Percentiles rank a stretch among this genome's conserved stretches.
Conservation (phyloP, 1,139 yeast species). For the Kodamaea anthophila region DNA sequence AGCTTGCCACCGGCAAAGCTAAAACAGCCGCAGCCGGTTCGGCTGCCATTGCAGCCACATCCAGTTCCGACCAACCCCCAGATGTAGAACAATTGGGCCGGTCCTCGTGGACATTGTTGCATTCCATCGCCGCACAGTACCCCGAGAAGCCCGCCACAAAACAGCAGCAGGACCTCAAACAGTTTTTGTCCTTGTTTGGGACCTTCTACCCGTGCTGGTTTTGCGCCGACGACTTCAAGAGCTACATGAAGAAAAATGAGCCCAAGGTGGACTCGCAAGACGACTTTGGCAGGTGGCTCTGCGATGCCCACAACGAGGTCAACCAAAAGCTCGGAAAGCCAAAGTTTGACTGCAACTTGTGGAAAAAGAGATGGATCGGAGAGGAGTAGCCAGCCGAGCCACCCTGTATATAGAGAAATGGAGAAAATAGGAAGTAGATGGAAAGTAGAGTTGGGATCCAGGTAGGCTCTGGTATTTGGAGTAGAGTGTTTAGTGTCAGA, state of each 20-base stretch:
- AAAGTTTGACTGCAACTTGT: slow-evolving; percentile 74
- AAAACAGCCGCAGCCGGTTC: slow-evolving; percentile 12
- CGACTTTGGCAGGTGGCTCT: slow-evolving; percentile 83
- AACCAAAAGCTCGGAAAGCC: slow-evolving; percentile 82
- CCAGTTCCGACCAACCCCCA: slow-evolving; percentile 47
- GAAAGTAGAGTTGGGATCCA: no score
- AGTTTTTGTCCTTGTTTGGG: slow-evolving; percentile 66
- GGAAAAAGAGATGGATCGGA: slow-evolving; percentile 83
- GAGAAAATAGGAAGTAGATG: no score
- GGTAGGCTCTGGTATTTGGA: no score
- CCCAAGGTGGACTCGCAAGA: slow-evolving; percentile 71
- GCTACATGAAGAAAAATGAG: slow-evolving; percentile 52
- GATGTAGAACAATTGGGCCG: slow-evolving; percentile 79
- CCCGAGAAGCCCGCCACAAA: slow-evolving; percentile 60
- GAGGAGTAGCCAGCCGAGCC: not conserved
- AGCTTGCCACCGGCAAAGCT: slow-evolving; percentile 42
- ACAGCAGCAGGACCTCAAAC: slow-evolving; percentile 66
- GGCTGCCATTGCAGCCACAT: slow-evolving; percentile 4
- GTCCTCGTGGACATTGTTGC: slow-evolving; percentile 90
- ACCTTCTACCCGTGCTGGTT: slow-evolving; percentile 90
- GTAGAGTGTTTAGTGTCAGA: no score
- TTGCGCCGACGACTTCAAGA: slow-evolving; percentile 82
- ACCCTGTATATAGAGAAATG: not conserved
- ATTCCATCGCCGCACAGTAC: slow-evolving; percentile 84
- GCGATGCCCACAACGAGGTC: slow-evolving; percentile 91